phyloP scores from a whole-genome alignment of 139 green algal genomes.

The Coccomyxa sp. region DNA sequence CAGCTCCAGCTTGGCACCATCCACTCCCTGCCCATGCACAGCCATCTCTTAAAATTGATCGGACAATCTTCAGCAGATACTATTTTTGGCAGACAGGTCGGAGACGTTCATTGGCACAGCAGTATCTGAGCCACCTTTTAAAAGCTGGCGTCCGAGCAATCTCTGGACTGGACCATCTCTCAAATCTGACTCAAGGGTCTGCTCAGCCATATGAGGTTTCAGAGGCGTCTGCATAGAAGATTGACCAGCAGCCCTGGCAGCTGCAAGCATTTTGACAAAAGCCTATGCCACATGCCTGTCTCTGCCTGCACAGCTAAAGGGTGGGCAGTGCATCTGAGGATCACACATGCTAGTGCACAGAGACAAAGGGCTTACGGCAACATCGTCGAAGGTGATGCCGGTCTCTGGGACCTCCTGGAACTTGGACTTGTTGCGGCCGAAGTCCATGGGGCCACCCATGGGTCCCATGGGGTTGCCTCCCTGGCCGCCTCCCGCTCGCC shows the following conservation, averaged over 20 bases:
- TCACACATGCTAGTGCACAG: not conserved
- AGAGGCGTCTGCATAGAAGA: too few relatives aligned
- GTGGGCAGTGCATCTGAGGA: not conserved
- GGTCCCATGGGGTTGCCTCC: constrained; percentile 48
- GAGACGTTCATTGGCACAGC: too few relatives aligned
- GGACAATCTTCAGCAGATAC: too few relatives aligned
- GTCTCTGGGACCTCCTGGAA: constrained; percentile 99
- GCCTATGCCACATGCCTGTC: not conserved
- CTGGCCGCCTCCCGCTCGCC: constrained; percentile 12
- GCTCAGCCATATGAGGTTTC: too few relatives aligned
- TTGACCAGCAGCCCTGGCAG: not conserved
- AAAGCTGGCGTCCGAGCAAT: too few relatives aligned
- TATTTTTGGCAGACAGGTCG: too few relatives aligned
- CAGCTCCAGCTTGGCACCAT: constrained; percentile 96
- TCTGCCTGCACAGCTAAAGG: not conserved
- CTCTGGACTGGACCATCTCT: too few relatives aligned
- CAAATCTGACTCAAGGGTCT: too few relatives aligned
- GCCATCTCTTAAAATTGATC: too few relatives aligned
- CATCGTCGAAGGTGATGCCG: constrained; percentile 94
- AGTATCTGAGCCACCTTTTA: too few relatives aligned
- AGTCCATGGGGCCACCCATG: constrained; percentile 97
- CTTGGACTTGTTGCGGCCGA: constrained; percentile 96
- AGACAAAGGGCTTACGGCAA: constrained; percentile 63
- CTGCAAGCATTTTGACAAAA: not conserved
- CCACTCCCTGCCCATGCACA: constrained; percentile 60